Conservation (phyloP, 371 early-diverging fungal species). For the Nematocida ausubeli region DNA sequence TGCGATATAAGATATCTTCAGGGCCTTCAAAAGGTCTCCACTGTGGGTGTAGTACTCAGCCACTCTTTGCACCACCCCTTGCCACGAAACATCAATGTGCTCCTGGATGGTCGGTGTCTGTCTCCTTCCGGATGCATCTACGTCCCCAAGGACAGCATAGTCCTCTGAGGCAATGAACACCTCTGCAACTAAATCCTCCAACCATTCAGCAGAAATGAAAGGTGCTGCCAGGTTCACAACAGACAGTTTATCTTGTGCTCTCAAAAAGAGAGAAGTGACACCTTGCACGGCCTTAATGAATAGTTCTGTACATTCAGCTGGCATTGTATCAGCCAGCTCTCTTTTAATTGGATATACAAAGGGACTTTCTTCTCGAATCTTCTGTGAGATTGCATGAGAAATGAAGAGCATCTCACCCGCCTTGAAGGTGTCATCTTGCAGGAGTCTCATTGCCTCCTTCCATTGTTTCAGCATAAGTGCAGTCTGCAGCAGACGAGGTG, state of each 20-base stretch:
- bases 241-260: conserved; percentile 25
- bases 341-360: conserved; percentile 22
- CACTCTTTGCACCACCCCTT: not conserved
- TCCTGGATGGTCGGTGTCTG: not conserved
- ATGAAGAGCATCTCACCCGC: conserved; percentile 33
- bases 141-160: conserved; percentile 35
- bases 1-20: conserved; percentile 43
- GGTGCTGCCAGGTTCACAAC: conserved; percentile 18
- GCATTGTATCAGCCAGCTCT: not conserved
- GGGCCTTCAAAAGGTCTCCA: conserved; percentile 43
- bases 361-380: conserved; percentile 5
- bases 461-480: conserved; percentile 40
- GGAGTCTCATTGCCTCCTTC: conserved; percentile 26
- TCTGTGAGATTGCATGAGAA: conserved; percentile 9
- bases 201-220: conserved; percentile 44
- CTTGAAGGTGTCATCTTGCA: conserved; percentile 32
- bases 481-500: conserved; percentile 1
- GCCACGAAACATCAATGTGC: conserved; percentile 5
- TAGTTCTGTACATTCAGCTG: conserved; percentile 1
- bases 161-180: conserved; percentile 51
- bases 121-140: conserved; percentile 18
- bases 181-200: conserved; percentile 48
- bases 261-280: conserved; percentile 7
- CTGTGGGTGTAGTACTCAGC: conserved; percentile 38
- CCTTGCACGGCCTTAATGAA: conserved; percentile 14